Evolutionary conservation across 2,329 filamentous ascomycete genomes (phyloP).

Genomic region (Chaetomium strumarium): DNA sequence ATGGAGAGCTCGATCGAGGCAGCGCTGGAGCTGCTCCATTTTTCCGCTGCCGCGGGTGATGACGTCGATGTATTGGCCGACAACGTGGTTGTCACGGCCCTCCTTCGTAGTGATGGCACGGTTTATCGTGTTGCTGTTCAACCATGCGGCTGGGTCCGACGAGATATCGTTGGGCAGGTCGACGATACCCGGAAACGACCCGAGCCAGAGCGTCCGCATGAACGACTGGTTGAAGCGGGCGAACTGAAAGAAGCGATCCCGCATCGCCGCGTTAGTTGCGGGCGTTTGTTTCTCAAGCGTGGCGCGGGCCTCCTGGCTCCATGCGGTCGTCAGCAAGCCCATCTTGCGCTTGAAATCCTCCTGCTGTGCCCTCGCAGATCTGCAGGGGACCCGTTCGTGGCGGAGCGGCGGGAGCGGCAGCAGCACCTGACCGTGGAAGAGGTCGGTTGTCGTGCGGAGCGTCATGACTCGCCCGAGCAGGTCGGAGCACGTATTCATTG

Average conservation of each 20-base stretch:
- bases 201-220: constrained; percentile 9
- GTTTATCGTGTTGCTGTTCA: constrained; percentile 7
- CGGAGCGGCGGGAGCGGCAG: not conserved
- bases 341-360: not conserved
- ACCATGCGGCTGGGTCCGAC: constrained; percentile 6
- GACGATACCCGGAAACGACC: constrained; percentile 9
- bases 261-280: not conserved
- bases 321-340: not conserved
- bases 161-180: constrained; percentile 10
- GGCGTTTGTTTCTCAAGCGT: not conserved
- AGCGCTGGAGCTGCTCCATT: constrained; percentile 7
- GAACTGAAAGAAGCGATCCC: not conserved
- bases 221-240: not conserved
- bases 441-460: not conserved
- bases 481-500: not conserved
- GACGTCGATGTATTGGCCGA: constrained; percentile 10
- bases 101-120: constrained; percentile 3
- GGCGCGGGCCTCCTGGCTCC: not conserved
- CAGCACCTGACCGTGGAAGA: not conserved
- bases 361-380: not conserved
- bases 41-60: constrained; percentile 12
- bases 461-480: not conserved
- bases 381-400: not conserved
- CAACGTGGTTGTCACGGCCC: constrained; percentile 6
- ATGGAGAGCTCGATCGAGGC: not conserved